phyloP scores from a whole-genome alignment of 1,139 yeast species.

The Protomyces gravidus region DNA sequence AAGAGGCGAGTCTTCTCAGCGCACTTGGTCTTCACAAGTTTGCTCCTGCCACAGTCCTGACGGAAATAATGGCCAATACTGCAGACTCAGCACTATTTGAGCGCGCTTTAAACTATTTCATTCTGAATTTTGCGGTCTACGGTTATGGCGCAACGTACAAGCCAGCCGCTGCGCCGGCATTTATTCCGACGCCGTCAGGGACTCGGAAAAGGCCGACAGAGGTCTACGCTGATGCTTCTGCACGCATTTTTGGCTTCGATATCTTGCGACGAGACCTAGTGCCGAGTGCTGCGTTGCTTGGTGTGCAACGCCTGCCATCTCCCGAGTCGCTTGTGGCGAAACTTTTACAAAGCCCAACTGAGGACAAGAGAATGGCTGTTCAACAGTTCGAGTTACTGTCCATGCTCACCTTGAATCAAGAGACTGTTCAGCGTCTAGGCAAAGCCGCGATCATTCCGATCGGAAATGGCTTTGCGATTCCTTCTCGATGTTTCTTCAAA shows the following conservation, averaged over 20 bases:
- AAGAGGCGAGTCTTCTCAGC: slow-evolving; percentile 39
- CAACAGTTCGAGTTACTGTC: slow-evolving; percentile 40
- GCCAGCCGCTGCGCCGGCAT: slow-evolving; percentile 15
- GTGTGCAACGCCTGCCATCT: slow-evolving; percentile 39
- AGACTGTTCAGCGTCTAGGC: slow-evolving; percentile 34
- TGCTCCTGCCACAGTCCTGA: slow-evolving; percentile 36
- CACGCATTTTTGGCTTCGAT: slow-evolving; percentile 39
- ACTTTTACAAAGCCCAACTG: slow-evolving; percentile 37
- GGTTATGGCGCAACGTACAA: slow-evolving; percentile 34
- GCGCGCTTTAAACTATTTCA: slow-evolving; percentile 39
- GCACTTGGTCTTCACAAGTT: slow-evolving; percentile 39
- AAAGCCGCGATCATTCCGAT: slow-evolving; percentile 39
- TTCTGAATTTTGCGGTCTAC: slow-evolving; percentile 36
- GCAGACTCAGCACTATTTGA: slow-evolving; percentile 32
- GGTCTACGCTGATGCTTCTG: slow-evolving; percentile 29
- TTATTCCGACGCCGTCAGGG: slow-evolving; percentile 32
- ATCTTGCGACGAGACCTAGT: slow-evolving; percentile 37
- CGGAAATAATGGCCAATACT: slow-evolving; percentile 35
- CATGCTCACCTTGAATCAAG: slow-evolving; percentile 34
- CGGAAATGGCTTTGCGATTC: slow-evolving; percentile 20
- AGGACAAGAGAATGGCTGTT: slow-evolving; percentile 35
- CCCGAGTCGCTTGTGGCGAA: slow-evolving; percentile 35
- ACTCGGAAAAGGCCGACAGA: slow-evolving; percentile 15
- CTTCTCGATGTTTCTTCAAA: slow-evolving; percentile 27
- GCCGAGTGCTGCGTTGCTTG: slow-evolving; percentile 40